phyloP scores from a whole-genome alignment of 1,139 yeast species.

The Blastobotrys elegans region DNA sequence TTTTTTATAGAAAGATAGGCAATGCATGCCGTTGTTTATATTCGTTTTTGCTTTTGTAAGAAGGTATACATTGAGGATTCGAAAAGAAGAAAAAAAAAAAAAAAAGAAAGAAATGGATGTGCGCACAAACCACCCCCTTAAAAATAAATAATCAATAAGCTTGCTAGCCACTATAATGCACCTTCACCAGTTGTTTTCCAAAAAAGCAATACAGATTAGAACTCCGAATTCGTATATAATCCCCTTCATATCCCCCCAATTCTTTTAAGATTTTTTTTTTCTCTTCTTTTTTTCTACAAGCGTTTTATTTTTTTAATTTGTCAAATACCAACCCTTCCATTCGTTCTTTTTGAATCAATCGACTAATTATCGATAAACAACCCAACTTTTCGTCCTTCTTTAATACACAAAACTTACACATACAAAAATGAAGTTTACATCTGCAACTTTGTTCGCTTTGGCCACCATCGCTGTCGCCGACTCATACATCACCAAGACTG shows the following conservation, averaged over 20 bases:
- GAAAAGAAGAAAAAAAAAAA: too few relatives aligned
- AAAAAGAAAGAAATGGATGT: too few relatives aligned
- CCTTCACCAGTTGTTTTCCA: neutral
- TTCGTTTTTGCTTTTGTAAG: neutral
- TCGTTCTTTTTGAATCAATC: neutral
- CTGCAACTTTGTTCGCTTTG: slow-evolving; percentile 13
- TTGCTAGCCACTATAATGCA: too few relatives aligned
- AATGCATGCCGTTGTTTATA: neutral
- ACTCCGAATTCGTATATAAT: neutral
- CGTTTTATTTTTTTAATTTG: neutral
- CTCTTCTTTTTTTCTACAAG: slow-evolving; percentile 3
- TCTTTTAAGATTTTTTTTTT: slow-evolving; percentile 1
- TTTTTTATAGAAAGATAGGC: neutral
- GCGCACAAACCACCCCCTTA: neutral
- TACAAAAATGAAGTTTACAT: slow-evolving; percentile 14
- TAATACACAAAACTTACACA: slow-evolving; percentile 1
- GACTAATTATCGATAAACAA: slow-evolving; percentile 2
- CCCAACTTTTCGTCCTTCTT: slow-evolving; percentile 12
- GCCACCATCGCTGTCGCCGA: slow-evolving; percentile 14
- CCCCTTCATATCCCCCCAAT: neutral
- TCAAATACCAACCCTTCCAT: slow-evolving; percentile 9
- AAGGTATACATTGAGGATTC: too few relatives aligned
- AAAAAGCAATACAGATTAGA: neutral
- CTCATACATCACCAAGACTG: slow-evolving; percentile 12
- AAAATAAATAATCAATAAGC: too few relatives aligned